phyloP scores from a whole-genome alignment of 148 eudicot species.

The Rhododendron ferrugineum region DNA sequence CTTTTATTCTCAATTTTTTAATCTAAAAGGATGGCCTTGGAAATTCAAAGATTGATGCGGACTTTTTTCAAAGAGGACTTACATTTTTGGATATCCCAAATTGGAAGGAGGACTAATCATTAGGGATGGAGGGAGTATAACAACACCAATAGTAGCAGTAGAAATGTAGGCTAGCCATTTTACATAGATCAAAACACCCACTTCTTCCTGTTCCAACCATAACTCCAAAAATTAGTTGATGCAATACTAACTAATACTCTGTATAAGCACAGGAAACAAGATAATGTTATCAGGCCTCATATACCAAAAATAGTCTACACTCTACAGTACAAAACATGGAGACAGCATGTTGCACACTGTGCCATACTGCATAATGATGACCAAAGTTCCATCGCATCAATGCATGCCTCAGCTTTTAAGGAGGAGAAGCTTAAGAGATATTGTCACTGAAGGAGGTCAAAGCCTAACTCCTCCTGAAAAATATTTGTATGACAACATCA shows the following conservation, averaged over 20 bases:
- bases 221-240: neutral
- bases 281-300: neutral
- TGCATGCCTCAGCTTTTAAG: neutral
- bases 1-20: neutral
- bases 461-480: neutral
- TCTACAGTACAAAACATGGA: neutral
- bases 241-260: neutral
- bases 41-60: neutral
- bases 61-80: neutral
- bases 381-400: neutral
- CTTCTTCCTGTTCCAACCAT: neutral
- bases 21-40: neutral
- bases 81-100: neutral
- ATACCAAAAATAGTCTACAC: neutral
- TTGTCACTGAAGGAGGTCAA: neutral
- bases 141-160: neutral
- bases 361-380: neutral
- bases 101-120: neutral
- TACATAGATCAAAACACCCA: neutral
- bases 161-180: conserved; percentile 6
- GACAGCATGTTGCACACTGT: neutral
- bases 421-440: neutral
- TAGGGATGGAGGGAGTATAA: neutral
- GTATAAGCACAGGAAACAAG: neutral
- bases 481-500: neutral